Percentiles rank a stretch among this genome's conserved stretches.
phyloP scores from a whole-genome alignment of 2,329 filamentous ascomycete genomes.

The Colletotrichum costaricense region DNA sequence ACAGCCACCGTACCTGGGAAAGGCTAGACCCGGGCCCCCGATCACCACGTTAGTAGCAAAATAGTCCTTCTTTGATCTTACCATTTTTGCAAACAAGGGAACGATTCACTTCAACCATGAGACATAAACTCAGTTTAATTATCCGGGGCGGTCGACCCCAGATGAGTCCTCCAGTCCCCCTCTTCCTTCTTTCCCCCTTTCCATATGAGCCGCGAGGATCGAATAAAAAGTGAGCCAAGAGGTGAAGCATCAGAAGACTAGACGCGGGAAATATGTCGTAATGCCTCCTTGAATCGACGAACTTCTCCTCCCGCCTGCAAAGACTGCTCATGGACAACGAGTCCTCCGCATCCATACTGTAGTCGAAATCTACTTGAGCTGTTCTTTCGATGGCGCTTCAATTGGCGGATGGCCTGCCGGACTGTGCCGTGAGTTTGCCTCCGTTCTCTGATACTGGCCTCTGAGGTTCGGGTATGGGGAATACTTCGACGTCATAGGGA shows the following conservation, averaged over 20 bases:
- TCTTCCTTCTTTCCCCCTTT: too few species aligned
- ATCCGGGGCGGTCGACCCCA: too few species aligned
- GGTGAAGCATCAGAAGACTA: background rate
- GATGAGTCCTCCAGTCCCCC: fast-evolving
- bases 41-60: background rate
- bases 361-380: background rate
- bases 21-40: background rate
- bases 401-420: slow-evolving; percentile 11
- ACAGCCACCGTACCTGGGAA: background rate
- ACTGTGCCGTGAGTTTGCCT: slow-evolving; percentile 18
- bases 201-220: background rate
- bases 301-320: background rate
- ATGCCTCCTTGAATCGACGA: background rate
- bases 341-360: too few species aligned
- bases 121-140: background rate
- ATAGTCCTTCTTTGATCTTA: background rate
- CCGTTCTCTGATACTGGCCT: background rate
- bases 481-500: background rate
- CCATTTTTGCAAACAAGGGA: background rate
- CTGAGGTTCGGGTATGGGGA: too few species aligned
- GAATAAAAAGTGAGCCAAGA: background rate
- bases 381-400: slow-evolving; percentile 3
- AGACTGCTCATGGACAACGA: background rate
- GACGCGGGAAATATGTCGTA: background rate
- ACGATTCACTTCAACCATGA: background rate